Base-by-base conservation (phyloP, 2,329 filamentous ascomycete genomes). In the Penicillium aurantiogriseum region DNA sequence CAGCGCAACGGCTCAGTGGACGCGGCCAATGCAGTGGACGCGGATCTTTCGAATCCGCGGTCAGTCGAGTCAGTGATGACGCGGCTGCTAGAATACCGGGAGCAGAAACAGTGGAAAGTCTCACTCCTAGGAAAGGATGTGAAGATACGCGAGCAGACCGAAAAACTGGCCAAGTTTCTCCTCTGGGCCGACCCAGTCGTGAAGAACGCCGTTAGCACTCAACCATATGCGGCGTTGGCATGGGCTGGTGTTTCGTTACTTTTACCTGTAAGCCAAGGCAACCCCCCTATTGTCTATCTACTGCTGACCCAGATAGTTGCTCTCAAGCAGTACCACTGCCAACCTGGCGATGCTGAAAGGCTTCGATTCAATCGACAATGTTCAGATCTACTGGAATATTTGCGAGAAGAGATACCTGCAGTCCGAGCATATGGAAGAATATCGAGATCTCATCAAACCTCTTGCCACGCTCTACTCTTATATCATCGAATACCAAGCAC, bases 401-500 rank as follows among this genome's bases (percentile, higher is more conserved):
- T 35, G 31, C 45, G 45, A 48, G 15, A 23, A 48, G 19, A 48
- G 9, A 4, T 48, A 48, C 25, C 31, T 48, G 8, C 23, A 19
- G 15, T 23, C 40, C 13, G 6, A 46, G 40, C n/a, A 54, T 19
- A 10, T 19, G 25, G 35, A 39, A 23, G 27, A 48, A 35, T 48
- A 38, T 29, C 36, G 39, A 46, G 33, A 13, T 19, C 44, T 59
- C n/a, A 49, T 45, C 3, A 40, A 48, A 5, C 21, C 58, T 11
- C 33, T 65, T 13, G 42, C 52, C 6, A 49, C 59, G n/a, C 61
- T 69, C 31, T 69, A 68, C 50, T 64, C 62, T 7, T 46, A 59
- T 21, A 60, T 67, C 19, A 51, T 69, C 21, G 65, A 54, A 9
- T 54, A 54, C 25, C 51, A 54, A 21, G 51, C 51, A 13, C 51